Evolutionary conservation across 2,329 filamentous ascomycete species (phyloP), one percentile per base, ranked within the genome.

Genomic region (Didymella arachidicola): DNA sequence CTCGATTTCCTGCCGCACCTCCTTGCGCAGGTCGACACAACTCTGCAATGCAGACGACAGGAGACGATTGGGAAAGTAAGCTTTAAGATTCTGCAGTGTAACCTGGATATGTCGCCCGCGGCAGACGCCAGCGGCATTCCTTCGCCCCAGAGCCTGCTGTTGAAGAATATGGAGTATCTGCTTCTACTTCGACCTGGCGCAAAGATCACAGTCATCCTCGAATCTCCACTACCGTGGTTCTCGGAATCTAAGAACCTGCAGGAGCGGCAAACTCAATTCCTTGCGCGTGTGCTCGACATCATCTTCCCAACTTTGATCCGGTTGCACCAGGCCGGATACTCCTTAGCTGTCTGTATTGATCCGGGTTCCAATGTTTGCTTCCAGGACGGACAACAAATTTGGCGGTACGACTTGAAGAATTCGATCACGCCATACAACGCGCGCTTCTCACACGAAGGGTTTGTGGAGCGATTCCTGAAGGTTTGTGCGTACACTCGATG

Each of bases 1-100:
- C 57, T 60, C 2, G 42, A 60, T 32, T 60, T 60, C 11, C 52
- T 60, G 11, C 57, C 57, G 19, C 52, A 60, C 30, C 34, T 60
- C 18, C 43, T 60, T 30, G 47, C 57, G 3, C 57, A 60, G 43
- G 7, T 52, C 16, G 57, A 60, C 22, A 47, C 27, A 6, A 60
- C 57, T 4, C 43, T 60, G 16, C 42, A 44, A 3, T 60, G 52
- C 22, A 49, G 19, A 4, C 58, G 58, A 18, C 48, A 56, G 10
- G 38, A 60, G 19, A 26, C 53, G 25, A 51, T 60, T n/a, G 48
- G 43, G 2, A 53, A 38, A 38, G 52, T 27, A n/a, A 56, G 52
- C 27, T 60, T 60, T 34, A 56, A 60, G 48, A 53, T 56, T 16
- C 11, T 53, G 14, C 47, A 60, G 22, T 49, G 43, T 32, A 48